phyloP scores from a whole-genome alignment of 306 rosid species.

The Psophocarpus tetragonolobus region DNA sequence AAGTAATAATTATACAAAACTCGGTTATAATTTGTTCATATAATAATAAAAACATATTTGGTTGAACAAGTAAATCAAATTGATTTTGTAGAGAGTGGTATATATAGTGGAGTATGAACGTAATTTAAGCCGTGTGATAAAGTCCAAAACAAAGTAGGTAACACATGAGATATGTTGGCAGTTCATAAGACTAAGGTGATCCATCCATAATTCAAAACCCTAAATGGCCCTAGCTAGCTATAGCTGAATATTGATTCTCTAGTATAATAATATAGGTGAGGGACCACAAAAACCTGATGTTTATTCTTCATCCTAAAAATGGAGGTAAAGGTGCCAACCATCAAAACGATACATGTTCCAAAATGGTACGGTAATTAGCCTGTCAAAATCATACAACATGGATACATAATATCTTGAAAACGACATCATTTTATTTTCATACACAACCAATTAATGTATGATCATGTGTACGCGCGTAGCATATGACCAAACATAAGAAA shows the following conservation, averaged over 20 bases:
- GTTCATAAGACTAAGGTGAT: neutral
- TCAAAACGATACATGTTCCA: neutral
- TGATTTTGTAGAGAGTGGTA: too few relatives aligned
- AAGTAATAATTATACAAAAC: too few relatives aligned
- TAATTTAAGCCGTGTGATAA: too few relatives aligned
- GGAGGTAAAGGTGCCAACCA: conserved; percentile 8
- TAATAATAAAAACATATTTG: too few relatives aligned
- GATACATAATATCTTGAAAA: neutral
- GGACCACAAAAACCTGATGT: conserved; percentile 41
- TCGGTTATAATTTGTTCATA: too few relatives aligned
- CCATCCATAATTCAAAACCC: conserved; percentile 16
- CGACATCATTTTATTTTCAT: neutral
- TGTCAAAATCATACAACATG: conserved; percentile 28
- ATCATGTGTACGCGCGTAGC: neutral
- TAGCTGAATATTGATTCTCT: neutral
- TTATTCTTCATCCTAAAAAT: neutral
- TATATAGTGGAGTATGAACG: too few relatives aligned
- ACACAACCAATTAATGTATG: neutral
- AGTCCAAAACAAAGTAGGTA: neutral
- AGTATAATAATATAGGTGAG: neutral
- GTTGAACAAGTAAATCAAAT: too few relatives aligned
- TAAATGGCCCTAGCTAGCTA: neutral
- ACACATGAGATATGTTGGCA: neutral
- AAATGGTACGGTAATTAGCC: conserved; percentile 23
- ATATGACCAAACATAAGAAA: neutral